phyloP scores from a whole-genome alignment of 805 yeast genomes.

The Cyberlindnera suaveolens region DNA sequence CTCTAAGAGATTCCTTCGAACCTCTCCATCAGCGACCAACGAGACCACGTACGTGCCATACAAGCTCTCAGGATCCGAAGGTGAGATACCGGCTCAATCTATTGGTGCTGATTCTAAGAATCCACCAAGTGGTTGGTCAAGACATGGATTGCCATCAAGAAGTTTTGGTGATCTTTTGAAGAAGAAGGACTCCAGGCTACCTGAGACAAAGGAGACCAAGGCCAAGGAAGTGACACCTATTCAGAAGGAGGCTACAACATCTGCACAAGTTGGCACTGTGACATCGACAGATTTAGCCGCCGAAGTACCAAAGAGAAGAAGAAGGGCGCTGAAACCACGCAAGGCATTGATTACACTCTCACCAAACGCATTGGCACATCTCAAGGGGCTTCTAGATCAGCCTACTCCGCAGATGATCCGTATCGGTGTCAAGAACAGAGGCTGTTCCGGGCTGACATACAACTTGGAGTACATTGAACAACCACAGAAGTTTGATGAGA shows the following conservation, averaged over 20 bases:
- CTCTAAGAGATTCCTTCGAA: slow-evolving; percentile 26
- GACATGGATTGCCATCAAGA: slow-evolving; percentile 24
- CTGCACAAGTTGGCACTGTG: slow-evolving; percentile 2
- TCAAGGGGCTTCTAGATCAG: slow-evolving; percentile 57
- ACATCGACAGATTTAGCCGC: background rate
- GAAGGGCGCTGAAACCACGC: slow-evolving; percentile 76
- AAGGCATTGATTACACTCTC: slow-evolving; percentile 85
- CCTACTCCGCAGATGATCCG: slow-evolving; percentile 88
- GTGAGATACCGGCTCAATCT: background rate
- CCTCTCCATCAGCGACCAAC: slow-evolving; percentile 21
- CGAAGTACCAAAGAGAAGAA: slow-evolving; percentile 27
- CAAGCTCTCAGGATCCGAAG: slow-evolving; percentile 3
- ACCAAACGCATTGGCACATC: slow-evolving; percentile 68
- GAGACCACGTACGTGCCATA: slow-evolving; percentile 17
- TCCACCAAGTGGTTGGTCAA: slow-evolving; percentile 18
- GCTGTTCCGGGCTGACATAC: slow-evolving; percentile 93
- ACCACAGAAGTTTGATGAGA: slow-evolving; percentile 95
- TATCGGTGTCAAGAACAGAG: slow-evolving; percentile 92
- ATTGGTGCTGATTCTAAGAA: background rate
- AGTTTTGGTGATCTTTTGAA: slow-evolving; percentile 21
- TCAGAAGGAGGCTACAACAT: slow-evolving; percentile 5
- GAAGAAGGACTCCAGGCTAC: slow-evolving; percentile 8
- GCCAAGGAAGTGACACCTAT: slow-evolving; percentile 7
- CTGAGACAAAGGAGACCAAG: slow-evolving; percentile 2
- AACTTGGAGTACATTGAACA: slow-evolving; percentile 82